These are phyloP conservation scores for Ramalina peruviana DNA, from an alignment of 495 filamentous ascomycete species.

Conservation along the genomic window DNA sequence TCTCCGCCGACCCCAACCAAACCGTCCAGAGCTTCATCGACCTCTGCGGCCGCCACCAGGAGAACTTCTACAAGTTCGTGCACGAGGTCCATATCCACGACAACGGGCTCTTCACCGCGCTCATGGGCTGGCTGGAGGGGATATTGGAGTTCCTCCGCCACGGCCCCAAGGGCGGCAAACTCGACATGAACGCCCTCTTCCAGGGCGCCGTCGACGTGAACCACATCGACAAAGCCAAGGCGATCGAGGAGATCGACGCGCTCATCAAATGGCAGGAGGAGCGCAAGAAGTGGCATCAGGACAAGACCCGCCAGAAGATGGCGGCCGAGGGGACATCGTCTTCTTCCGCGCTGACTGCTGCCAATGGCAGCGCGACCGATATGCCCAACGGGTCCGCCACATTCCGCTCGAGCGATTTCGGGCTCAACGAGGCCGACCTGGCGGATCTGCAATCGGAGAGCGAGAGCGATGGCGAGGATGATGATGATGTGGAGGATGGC, in stretches of 20 bases:
- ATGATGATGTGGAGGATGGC: slow-evolving; percentile 62
- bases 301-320: slow-evolving; percentile 98
- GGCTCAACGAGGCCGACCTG: slow-evolving; percentile 49
- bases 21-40: slow-evolving; percentile 99
- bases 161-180: slow-evolving; percentile 60
- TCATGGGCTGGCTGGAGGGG: slow-evolving; percentile 97
- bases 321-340: slow-evolving; percentile 52
- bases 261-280: slow-evolving; percentile 90
- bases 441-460: slow-evolving; percentile 3
- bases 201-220: slow-evolving; percentile 56
- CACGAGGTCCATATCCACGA: slow-evolving; percentile 98
- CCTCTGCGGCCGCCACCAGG: slow-evolving; percentile 84
- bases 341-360: neutral
- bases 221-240: slow-evolving; percentile 52
- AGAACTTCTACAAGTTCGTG: slow-evolving; percentile 97
- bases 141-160: slow-evolving; percentile 86
- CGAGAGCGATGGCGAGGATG: slow-evolving; percentile 26
- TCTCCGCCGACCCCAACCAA: slow-evolving; percentile 89
- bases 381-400: slow-evolving; percentile 32
- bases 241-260: slow-evolving; percentile 66
- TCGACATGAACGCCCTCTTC: slow-evolving; percentile 91
- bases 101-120: slow-evolving; percentile 84
- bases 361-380: slow-evolving; percentile 17
- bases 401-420: slow-evolving; percentile 73
- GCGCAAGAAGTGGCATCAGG: slow-evolving; percentile 90